A percentile compares a stretch with the other conserved stretches of the same genome.
Evolutionary conservation across 441 rosid genomes (phyloP).

Genomic region (Lepidium campestre): DNA sequence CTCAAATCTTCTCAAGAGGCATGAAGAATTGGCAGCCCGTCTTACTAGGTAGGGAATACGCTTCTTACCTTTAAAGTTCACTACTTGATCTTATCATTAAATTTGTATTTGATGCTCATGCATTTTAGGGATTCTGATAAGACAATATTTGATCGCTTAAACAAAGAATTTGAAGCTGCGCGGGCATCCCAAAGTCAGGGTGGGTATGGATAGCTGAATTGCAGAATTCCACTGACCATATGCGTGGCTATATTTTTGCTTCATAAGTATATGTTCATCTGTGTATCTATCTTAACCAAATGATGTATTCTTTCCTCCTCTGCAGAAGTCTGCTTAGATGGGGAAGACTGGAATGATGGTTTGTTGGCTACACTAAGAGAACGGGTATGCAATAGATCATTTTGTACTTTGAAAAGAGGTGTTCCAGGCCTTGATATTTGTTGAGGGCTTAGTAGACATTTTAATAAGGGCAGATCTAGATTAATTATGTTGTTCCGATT

Average conservation of each 20-base stretch:
- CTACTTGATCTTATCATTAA: not conserved
- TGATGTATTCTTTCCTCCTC: not conserved
- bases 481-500: not conserved
- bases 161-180: slow-evolving; percentile 85
- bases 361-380: slow-evolving; percentile 89
- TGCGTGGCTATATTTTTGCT: slow-evolving; percentile 1
- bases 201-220: slow-evolving; percentile 21
- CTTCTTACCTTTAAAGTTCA: not conserved
- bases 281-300: not conserved
- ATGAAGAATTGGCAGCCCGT: slow-evolving; percentile 66
- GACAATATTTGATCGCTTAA: slow-evolving; percentile 73
- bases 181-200: slow-evolving; percentile 81
- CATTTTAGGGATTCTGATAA: slow-evolving; percentile 82
- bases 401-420: not conserved
- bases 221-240: not conserved
- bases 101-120: slow-evolving; percentile 12
- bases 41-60: slow-evolving; percentile 52
- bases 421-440: not conserved
- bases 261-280: not conserved
- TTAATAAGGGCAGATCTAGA: slow-evolving; percentile 2
- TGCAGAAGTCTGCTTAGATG: slow-evolving; percentile 70
- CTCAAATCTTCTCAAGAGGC: slow-evolving; percentile 77
- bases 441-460: slow-evolving; percentile 8
- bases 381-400: slow-evolving; percentile 47
- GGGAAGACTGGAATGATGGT: slow-evolving; percentile 96